Evolutionary conservation across 805 yeast species (phyloP), one percentile per base, ranked within the genome.

Genomic region (Cyberlindnera nakhonratchasimensis): DNA sequence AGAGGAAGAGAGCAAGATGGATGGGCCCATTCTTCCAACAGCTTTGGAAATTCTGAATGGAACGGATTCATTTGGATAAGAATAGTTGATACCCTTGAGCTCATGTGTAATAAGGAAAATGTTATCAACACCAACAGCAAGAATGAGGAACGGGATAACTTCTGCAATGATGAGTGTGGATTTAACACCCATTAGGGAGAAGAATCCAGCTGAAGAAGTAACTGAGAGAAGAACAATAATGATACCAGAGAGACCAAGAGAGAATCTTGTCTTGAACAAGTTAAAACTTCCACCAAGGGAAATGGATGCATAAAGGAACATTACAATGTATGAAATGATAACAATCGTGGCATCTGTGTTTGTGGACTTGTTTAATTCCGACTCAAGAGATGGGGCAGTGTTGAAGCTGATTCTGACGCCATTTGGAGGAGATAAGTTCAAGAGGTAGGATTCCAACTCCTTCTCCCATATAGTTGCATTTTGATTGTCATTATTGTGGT

Each of bases 111-210:
- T 77, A 50, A 91, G 67, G 57, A 90, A 93, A 20, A 91, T 86
- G 60, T 91, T 91, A 64, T 91, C 99, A 21, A 91, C 88, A n/a
- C 99, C 99, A 42, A 91, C 82, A 0, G 99, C 99, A 44, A 91
- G 70, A 12, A 91, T 85, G 54, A 91, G 68, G 58, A 91, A 91
- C 9, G 98, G 98, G 25, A 91, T 91, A 6, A 91, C 99, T 61
- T 93, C 98, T 2, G 98, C 97, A 43, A 91, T 88, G 50, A 91
- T 90, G 32, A 91, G 68, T 0, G 98, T 91, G 0, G 95, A 86
- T 55, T 86, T 87, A 37, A 90, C 64, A 0, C 93, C 95, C n/a
- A 85, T 45, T 6, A 75, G 54, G 11, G 93, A 76, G 63, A 87
- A 85, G 5, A 88, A 52, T 0, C 98, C 98, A 0, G 89, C 86